Percentiles rank a stretch among this genome's conserved stretches.
phyloP scores from a whole-genome alignment of 2,329 filamentous ascomycete genomes.

The Sclerotinia spermophila region DNA sequence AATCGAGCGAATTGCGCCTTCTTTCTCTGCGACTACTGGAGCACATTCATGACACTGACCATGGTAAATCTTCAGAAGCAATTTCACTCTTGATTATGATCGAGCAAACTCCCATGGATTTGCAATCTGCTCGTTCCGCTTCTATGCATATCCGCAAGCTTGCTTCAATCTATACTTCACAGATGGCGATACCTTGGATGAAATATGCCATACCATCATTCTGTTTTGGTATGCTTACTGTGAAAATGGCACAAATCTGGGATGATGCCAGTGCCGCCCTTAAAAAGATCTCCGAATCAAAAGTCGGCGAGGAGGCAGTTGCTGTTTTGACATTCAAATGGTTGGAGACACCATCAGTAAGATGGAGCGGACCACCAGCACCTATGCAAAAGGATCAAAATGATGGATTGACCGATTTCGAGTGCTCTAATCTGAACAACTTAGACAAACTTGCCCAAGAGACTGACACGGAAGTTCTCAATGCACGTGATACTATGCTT shows the following conservation, averaged over 20 bases:
- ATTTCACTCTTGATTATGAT: constrained; percentile 69
- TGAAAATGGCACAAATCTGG: constrained; percentile 82
- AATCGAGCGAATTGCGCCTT: constrained; percentile 71
- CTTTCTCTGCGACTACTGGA: constrained; percentile 70
- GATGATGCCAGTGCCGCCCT: constrained; percentile 75
- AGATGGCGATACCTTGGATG: constrained; percentile 63
- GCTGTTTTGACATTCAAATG: constrained; percentile 73
- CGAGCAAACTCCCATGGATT: constrained; percentile 72
- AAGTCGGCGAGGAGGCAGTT: constrained; percentile 68
- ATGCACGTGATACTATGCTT: constrained; percentile 56
- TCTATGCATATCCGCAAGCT: constrained; percentile 80
- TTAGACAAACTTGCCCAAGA: constrained; percentile 52
- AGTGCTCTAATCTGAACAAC: constrained; percentile 71
- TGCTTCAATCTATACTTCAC: constrained; percentile 52
- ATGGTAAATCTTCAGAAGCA: constrained; percentile 48
- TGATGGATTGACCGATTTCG: constrained; percentile 65
- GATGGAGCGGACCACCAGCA: constrained; percentile 47
- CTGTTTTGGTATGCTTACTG: constrained; percentile 83
- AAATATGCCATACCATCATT: constrained; percentile 72
- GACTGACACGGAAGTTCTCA: constrained; percentile 50
- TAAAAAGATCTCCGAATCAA: constrained; percentile 67
- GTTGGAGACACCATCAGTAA: constrained; percentile 59
- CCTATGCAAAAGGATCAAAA: constrained; percentile 39
- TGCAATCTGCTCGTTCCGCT: constrained; percentile 72
- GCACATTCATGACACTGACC: constrained; percentile 50